Evolutionary conservation across 805 yeast genomes (phyloP).

Genomic region (Lachancea waltii): DNA sequence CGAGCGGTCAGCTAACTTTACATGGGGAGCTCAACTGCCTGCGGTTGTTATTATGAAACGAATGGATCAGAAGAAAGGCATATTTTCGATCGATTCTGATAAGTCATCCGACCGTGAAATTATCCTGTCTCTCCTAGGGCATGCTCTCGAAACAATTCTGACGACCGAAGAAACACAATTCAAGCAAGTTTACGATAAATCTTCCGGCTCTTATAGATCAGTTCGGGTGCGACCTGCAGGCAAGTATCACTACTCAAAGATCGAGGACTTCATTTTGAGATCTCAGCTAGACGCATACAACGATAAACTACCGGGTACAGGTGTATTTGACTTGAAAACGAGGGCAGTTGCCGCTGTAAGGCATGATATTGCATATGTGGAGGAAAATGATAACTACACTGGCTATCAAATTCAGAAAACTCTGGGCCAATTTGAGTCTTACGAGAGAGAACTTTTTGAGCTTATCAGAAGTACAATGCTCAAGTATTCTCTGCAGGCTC

Average conservation of each 20-base stretch:
- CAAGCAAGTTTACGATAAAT: constrained; percentile 29
- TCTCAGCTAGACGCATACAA: constrained; percentile 88
- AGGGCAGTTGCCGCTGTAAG: constrained; percentile 86
- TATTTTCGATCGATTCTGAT: constrained; percentile 67
- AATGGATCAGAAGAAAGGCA: constrained; percentile 34
- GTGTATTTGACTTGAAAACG: constrained; percentile 87
- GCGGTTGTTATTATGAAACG: constrained; percentile 52
- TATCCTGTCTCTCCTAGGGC: constrained; percentile 68
- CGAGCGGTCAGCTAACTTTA: constrained; percentile 31
- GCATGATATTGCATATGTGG: constrained; percentile 61
- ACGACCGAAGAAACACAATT: constrained; percentile 55
- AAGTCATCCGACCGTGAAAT: constrained; percentile 60
- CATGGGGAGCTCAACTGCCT: constrained; percentile 45
- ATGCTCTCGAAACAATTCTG: constrained; percentile 67
- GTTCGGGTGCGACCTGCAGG: constrained; percentile 15
- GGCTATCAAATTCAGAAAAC: constrained; percentile 60
- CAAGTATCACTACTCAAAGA: constrained; percentile 67
- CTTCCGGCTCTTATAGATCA: constrained; percentile 11
- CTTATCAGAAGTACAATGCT: constrained; percentile 68
- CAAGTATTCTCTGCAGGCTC: constrained; percentile 84
- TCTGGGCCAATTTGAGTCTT: constrained; percentile 69
- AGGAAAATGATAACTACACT: constrained; percentile 46
- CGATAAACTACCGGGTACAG: constrained; percentile 74
- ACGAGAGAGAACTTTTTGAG: constrained; percentile 72
- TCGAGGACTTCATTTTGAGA: constrained; percentile 68